phyloP scores from a whole-genome alignment of 2,329 filamentous ascomycete genomes.

The Cyphellophora attinorum region DNA sequence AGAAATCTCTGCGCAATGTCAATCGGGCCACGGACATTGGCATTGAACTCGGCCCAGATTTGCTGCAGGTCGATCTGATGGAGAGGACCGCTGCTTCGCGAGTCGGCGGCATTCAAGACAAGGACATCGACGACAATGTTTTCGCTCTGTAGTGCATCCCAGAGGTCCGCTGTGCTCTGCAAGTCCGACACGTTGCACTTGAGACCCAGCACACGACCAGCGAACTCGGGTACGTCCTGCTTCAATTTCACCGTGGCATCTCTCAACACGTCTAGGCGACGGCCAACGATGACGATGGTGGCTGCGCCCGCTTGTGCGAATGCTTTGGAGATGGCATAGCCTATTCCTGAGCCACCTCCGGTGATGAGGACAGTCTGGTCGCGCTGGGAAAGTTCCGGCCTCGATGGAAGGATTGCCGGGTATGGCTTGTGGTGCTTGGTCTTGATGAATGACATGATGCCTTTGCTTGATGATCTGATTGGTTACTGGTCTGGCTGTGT shows the following conservation, averaged over 20 bases:
- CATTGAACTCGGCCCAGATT: constrained; percentile 1
- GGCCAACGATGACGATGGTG: constrained; percentile 44
- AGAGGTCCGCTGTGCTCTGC: constrained; percentile 1
- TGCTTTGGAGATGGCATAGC: constrained; percentile 14
- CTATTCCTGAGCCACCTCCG: constrained; percentile 20
- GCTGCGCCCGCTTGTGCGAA: constrained; percentile 38
- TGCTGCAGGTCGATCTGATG: background rate
- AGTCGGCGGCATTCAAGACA: constrained; percentile 4
- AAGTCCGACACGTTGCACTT: background rate
- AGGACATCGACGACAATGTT: constrained; percentile 3
- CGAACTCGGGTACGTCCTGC: constrained; percentile 7
- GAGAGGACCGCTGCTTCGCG: background rate
- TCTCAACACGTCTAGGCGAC: constrained; percentile 19
- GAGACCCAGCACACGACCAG: background rate
- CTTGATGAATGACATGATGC: constrained; percentile 1
- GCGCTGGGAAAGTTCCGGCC: constrained; percentile 15
- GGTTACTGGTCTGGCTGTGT: background rate
- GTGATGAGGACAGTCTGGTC: constrained; percentile 18
- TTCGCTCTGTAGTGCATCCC: constrained; percentile 2
- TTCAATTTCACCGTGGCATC: constrained; percentile 8
- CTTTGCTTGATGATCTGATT: background rate
- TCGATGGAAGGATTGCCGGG: constrained; percentile 21
- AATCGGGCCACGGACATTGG: background rate
- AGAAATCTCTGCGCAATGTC: background rate
- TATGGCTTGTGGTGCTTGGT: constrained; percentile 22